These are phyloP conservation scores for Hypoxylon cercidicola DNA, from an alignment of 495 filamentous ascomycete species.

Conservation along the genomic window DNA sequence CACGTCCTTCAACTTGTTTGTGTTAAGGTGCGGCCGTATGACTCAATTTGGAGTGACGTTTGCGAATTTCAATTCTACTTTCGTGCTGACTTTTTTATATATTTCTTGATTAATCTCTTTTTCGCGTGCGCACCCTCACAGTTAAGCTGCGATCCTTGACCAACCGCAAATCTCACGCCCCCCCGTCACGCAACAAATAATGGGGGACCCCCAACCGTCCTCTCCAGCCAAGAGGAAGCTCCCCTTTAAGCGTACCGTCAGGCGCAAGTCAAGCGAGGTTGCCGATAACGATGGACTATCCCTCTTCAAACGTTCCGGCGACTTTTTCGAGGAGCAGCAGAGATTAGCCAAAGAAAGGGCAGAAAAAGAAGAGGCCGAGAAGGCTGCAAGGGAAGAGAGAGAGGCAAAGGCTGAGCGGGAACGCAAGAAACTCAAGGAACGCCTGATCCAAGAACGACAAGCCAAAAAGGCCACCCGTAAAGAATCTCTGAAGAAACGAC, in stretches of 20 bases:
- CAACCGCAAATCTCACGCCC: constrained; percentile 2
- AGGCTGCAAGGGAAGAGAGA: constrained; percentile 43
- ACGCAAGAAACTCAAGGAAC: constrained; percentile 25
- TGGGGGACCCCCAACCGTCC: constrained; percentile 38
- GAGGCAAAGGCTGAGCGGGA: constrained; percentile 35
- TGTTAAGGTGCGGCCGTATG: too few species aligned
- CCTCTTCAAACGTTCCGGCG: constrained; percentile 74
- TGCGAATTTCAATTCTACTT: too few species aligned
- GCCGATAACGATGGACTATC: constrained; percentile 59
- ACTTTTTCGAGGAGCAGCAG: constrained; percentile 70
- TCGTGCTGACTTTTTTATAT: too few species aligned
- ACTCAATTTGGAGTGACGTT: too few species aligned
- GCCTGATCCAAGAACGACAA: constrained; percentile 43
- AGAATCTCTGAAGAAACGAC: constrained; percentile 45
- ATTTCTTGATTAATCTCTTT: too few species aligned
- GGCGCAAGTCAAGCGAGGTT: constrained; percentile 50
- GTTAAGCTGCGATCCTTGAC: too few species aligned
- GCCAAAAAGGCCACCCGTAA: constrained; percentile 40
- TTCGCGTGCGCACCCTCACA: too few species aligned
- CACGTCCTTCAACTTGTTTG: too few species aligned
- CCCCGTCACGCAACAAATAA: constrained; percentile 15
- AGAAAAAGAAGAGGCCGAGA: constrained; percentile 45
- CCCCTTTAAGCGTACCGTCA: constrained; percentile 74
- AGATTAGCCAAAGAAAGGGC: constrained; percentile 49
- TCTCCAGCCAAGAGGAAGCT: constrained; percentile 64